Evolutionary conservation across 2,329 filamentous ascomycete species (phyloP).

Genomic region (Aureobasidium vineae): DNA sequence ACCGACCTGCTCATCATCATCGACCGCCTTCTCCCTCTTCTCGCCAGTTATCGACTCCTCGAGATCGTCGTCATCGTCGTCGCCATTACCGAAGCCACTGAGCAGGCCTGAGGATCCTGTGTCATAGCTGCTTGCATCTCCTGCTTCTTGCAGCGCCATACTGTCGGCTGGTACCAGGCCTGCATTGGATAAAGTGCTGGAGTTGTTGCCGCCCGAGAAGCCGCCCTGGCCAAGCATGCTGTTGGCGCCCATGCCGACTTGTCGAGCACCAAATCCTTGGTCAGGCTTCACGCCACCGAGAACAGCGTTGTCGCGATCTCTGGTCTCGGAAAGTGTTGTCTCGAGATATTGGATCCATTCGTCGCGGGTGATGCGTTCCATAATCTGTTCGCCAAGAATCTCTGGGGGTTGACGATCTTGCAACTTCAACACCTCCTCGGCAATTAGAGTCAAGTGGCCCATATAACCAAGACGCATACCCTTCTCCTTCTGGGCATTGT

Average conservation of each 20-base stretch:
- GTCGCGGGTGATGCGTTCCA: slow-evolving; percentile 83
- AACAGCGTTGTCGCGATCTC: slow-evolving; percentile 97
- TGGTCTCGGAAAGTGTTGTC: slow-evolving; percentile 84
- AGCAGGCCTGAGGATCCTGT: slow-evolving; percentile 45
- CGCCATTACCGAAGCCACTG: slow-evolving; percentile 89
- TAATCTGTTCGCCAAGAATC: slow-evolving; percentile 74
- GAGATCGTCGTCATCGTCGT: slow-evolving; percentile 89
- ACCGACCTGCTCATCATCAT: slow-evolving; percentile 65
- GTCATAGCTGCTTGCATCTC: slow-evolving; percentile 38
- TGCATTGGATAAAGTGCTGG: slow-evolving; percentile 60
- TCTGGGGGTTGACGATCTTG: slow-evolving; percentile 91
- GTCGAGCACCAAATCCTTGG: slow-evolving; percentile 74
- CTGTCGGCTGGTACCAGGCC: slow-evolving; percentile 54
- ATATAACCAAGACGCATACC: slow-evolving; percentile 97
- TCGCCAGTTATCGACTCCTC: slow-evolving; percentile 58
- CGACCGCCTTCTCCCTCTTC: slow-evolving; percentile 49
- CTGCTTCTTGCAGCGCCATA: slow-evolving; percentile 38
- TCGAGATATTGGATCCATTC: slow-evolving; percentile 96
- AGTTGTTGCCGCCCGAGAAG: slow-evolving; percentile 49
- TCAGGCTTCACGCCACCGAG: slow-evolving; percentile 92
- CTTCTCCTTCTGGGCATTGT: slow-evolving; percentile 76
- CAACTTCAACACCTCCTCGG: slow-evolving; percentile 98
- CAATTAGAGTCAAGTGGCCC: slow-evolving; percentile 95
- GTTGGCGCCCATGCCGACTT: slow-evolving; percentile 33
- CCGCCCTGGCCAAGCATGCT: slow-evolving; percentile 46